A percentile compares a stretch with the other conserved stretches of the same genome.
Evolutionary conservation across 441 rosid genomes (phyloP).

Genomic region (Capsella rubella): DNA sequence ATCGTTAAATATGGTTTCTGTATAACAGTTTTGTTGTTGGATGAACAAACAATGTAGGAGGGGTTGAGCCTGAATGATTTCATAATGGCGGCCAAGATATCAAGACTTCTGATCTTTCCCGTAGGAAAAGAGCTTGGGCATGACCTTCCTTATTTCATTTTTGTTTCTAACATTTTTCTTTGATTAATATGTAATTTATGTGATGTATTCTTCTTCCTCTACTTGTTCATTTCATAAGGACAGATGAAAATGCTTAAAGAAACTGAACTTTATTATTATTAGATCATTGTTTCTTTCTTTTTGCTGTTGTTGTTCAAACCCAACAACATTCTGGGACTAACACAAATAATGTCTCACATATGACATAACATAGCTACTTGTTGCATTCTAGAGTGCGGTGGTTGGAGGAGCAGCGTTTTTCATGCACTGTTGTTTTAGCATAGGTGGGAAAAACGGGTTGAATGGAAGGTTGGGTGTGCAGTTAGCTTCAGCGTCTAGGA

Average conservation of each 20-base stretch:
- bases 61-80: conserved; percentile 90
- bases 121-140: conserved; percentile 86
- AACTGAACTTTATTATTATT: too few relatives aligned
- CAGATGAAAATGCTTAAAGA: too few relatives aligned
- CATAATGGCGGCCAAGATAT: conserved; percentile 85
- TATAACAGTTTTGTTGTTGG: background rate
- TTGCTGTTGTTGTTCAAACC: too few relatives aligned
- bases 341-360: background rate
- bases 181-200: conserved; percentile 1
- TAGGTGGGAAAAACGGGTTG: conserved; percentile 5
- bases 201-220: background rate
- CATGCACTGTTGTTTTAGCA: conserved; percentile 17
- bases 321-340: background rate
- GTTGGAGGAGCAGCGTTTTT: conserved; percentile 15
- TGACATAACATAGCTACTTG: background rate
- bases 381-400: background rate
- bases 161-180: conserved; percentile 24
- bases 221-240: too few relatives aligned
- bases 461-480: conserved; percentile 22
- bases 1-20: conserved; percentile 5
- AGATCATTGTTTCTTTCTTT: too few relatives aligned
- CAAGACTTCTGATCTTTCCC: conserved; percentile 87
- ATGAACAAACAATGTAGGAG: conserved; percentile 55
- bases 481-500: conserved; percentile 22
- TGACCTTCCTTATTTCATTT: conserved; percentile 29